Evolutionary conservation across 2,329 filamentous ascomycete genomes (phyloP), one percentile per base, ranked within the genome.

Genomic region (Botrytis medusae): DNA sequence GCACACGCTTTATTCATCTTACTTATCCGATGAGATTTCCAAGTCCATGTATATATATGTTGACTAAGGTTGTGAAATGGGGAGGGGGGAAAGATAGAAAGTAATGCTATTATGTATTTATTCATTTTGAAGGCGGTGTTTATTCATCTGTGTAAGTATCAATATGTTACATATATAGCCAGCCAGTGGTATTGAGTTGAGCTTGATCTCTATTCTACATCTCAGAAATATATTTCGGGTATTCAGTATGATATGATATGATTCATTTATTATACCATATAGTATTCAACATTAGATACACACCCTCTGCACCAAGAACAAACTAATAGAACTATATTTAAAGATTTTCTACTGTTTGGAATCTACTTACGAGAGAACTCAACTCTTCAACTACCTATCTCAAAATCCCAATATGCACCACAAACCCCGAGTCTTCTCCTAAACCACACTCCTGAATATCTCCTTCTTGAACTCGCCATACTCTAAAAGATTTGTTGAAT

Each of bases 361-460:
- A 54, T 54, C 48, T 68, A 68, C 65, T 42, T 42, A 42, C 25
- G 6, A 42, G 65, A 68, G 8, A 42, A 22, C 6, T 32, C n/a
- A 34, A 32, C 7, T 57, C 25, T 9, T n/a, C 8, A 40, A 12
- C n/a, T 29, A n/a, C 29, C 67, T 75, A 77, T 65, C 84, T 86
- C 75, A 95, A 82, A 34, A 95, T 81, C 20, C 94, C 92, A 32
- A 97, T 78, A 84, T 98, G 94, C 12, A 98, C 88, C 44, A 93
- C 90, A 83, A 97, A 97, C 9, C 95, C 95, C 34, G 88, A 89
- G 25, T 87, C 87, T 10, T 73, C 71, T n/a, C 71, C 71, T 25
- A 73, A 57, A 1, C 71, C 64, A 62, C 57, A 62, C 5, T 34
- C 44, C 9, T 69, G 32, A 9, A 69, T 54, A 20, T 22, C 65